Evolutionary conservation across 805 yeast species (phyloP).

Genomic region (Candida methanosorbosa): DNA sequence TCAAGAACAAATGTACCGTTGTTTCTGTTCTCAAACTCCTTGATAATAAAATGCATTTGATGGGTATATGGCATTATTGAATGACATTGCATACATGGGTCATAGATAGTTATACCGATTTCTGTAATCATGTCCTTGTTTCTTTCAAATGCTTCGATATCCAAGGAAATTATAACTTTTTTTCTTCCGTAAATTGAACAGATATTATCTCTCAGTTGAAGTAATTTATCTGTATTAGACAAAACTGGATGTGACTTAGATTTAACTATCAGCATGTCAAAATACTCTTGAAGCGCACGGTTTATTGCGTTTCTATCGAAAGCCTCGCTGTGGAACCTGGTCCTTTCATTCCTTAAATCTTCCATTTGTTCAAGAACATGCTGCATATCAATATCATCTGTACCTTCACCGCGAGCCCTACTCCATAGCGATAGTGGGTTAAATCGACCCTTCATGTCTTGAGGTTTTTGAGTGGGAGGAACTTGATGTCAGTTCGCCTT

Average conservation of each 20-base stretch:
- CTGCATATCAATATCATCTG: too few relatives aligned
- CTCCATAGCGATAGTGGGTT: too few relatives aligned
- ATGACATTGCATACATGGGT: conserved; percentile 36
- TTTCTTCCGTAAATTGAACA: not conserved
- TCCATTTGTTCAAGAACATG: too few relatives aligned
- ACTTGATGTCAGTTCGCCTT: too few relatives aligned
- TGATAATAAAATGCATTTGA: conserved; percentile 33
- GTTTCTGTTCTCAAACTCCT: conserved; percentile 30
- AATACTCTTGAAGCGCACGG: too few relatives aligned
- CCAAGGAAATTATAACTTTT: conserved; percentile 34
- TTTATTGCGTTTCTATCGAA: too few relatives aligned
- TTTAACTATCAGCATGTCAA: not conserved
- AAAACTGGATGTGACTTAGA: not conserved
- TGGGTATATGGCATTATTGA: conserved; percentile 32
- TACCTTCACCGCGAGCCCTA: too few relatives aligned
- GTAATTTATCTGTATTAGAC: not conserved
- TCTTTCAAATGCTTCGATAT: conserved; percentile 49
- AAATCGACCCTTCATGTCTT: too few relatives aligned
- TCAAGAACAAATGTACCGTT: conserved; percentile 52
- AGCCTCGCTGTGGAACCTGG: too few relatives aligned
- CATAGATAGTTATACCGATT: conserved; percentile 48
- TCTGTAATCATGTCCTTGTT: conserved; percentile 38
- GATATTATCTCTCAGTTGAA: not conserved
- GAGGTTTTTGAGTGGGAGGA: too few relatives aligned
- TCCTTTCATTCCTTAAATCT: too few relatives aligned